Evolutionary conservation across 2,329 filamentous ascomycete genomes (phyloP), one percentile per base, ranked within the genome.

Genomic region (Lasiodiplodia hormozganensis): DNA sequence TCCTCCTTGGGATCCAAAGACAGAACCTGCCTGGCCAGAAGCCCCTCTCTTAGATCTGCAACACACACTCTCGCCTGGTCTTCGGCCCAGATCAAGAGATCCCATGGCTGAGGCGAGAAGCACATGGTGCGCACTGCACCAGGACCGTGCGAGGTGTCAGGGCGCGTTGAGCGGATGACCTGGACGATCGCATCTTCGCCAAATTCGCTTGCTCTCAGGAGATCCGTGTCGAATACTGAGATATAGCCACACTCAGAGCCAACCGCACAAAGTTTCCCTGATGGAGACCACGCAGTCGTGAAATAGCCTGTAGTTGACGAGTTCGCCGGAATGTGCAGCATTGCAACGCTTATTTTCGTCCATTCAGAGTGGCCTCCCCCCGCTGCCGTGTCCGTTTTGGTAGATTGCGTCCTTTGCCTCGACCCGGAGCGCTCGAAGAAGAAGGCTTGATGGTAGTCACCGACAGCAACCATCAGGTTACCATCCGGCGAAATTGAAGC

Each of bases 401-500:
- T 71, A 3, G 51, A 38, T 8, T 54, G 54, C n/a, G 62, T 49
- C 23, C 31, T 25, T 10, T 66, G 53, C 53, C 53, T 36, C 11
- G 40, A 36, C 52, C 80, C 73, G 72, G 82, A 57, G 71, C 90
- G 85, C 71, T 87, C 83, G 78, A 97, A 96, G 71, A 98, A 89
- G 79, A 96, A 97, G 23, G 95, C 88, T 71, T 89, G 92, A 0
- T 93, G 91, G 74, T 94, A 91, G 76, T 99, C 96, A 51, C 95
- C 92, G 53, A 98, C 92, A 2, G 94, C 92, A 6, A 94, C 86
- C 23, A 98, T 84, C 12, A 95, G 81, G 23, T 86, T 87, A 0
- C 94, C 95, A 76, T 97, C 92, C 0, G 95, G 96, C 7, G 95
- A 97, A 65, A 99, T 90, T n/a, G 94, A 88, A 40, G 94, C 93